Percentiles rank a stretch among this genome's conserved stretches.
phyloP scores from a whole-genome alignment of 805 yeast species.

The Sugiyamaella marilandica region DNA sequence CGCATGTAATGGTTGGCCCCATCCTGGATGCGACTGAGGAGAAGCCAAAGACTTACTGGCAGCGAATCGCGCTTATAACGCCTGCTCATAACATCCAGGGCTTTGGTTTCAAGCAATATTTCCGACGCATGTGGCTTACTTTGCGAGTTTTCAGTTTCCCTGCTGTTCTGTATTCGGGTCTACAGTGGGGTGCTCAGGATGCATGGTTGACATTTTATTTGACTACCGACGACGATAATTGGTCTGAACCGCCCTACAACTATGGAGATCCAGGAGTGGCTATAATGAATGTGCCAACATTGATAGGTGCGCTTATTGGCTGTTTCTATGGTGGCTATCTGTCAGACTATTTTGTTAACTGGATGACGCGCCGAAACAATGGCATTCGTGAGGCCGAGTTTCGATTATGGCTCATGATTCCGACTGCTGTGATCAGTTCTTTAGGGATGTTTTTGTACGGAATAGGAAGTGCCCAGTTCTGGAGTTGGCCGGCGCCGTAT shows the following conservation, averaged over 20 bases:
- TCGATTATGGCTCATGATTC: slow-evolving; percentile 47
- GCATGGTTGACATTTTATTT: slow-evolving; percentile 70
- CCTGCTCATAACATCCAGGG: slow-evolving; percentile 55
- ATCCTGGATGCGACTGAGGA: not conserved
- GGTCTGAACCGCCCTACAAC: slow-evolving; percentile 62
- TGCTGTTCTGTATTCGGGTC: slow-evolving; percentile 55
- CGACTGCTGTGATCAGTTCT: slow-evolving; percentile 50
- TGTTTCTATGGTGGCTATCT: slow-evolving; percentile 45
- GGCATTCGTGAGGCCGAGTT: slow-evolving; percentile 55
- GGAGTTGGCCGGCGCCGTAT: slow-evolving; percentile 52
- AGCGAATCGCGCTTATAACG: slow-evolving; percentile 38
- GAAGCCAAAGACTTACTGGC: slow-evolving; percentile 35
- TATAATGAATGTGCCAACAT: slow-evolving; percentile 65
- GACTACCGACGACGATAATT: slow-evolving; percentile 66
- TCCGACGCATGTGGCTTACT: slow-evolving; percentile 45
- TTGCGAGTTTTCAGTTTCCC: slow-evolving; percentile 40
- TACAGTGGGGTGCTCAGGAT: slow-evolving; percentile 77
- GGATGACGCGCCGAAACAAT: slow-evolving; percentile 45
- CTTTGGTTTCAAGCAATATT: slow-evolving; percentile 60
- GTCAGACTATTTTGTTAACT: slow-evolving; percentile 53
- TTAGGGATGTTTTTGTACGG: slow-evolving; percentile 57
- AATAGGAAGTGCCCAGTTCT: slow-evolving; percentile 50
- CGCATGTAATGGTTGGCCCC: not conserved
- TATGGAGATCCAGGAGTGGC: slow-evolving; percentile 65
- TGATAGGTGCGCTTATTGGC: slow-evolving; percentile 50